These are phyloP conservation scores for Lathyrus oleraceus DNA, from an alignment of 306 rosid species.

Conservation along the genomic window DNA sequence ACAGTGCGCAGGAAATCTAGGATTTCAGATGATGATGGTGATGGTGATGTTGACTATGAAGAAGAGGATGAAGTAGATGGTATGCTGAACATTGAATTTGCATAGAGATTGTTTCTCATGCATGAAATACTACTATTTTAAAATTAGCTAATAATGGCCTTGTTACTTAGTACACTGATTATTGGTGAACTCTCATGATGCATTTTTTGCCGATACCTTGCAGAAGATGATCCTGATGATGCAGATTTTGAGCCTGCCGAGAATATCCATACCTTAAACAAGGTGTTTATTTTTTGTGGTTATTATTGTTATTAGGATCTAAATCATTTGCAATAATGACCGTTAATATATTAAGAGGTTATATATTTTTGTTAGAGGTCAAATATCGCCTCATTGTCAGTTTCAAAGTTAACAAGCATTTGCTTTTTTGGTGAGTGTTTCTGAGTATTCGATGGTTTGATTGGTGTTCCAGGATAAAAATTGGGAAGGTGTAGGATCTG, in stretches of 20 bases:
- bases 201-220: slow-evolving; percentile 31
- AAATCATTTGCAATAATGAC: slow-evolving; percentile 1
- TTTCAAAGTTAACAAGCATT: slow-evolving; percentile 21
- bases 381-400: slow-evolving; percentile 23
- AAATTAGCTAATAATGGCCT: slow-evolving; percentile 14
- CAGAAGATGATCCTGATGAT: slow-evolving; percentile 98
- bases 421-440: slow-evolving; percentile 21
- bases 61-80: slow-evolving; percentile 92
- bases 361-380: slow-evolving; percentile 13
- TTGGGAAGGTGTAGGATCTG: slow-evolving; percentile 88
- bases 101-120: slow-evolving; percentile 31
- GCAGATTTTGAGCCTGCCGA: slow-evolving; percentile 85
- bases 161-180: slow-evolving; percentile 15
- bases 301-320: slow-evolving; percentile 23
- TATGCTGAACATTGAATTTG: slow-evolving; percentile 38
- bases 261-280: slow-evolving; percentile 61
- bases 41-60: slow-evolving; percentile 86
- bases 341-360: slow-evolving; percentile 10
- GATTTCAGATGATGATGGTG: slow-evolving; percentile 52
- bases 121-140: slow-evolving; percentile 8
- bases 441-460: slow-evolving; percentile 38
- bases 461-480: slow-evolving; percentile 67
- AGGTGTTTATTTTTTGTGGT: slow-evolving; percentile 52
- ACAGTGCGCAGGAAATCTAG: slow-evolving; percentile 56
- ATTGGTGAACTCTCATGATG: slow-evolving; percentile 22